phyloP scores from a whole-genome alignment of 2,329 filamentous ascomycete species.

The Diaporthe velutina region DNA sequence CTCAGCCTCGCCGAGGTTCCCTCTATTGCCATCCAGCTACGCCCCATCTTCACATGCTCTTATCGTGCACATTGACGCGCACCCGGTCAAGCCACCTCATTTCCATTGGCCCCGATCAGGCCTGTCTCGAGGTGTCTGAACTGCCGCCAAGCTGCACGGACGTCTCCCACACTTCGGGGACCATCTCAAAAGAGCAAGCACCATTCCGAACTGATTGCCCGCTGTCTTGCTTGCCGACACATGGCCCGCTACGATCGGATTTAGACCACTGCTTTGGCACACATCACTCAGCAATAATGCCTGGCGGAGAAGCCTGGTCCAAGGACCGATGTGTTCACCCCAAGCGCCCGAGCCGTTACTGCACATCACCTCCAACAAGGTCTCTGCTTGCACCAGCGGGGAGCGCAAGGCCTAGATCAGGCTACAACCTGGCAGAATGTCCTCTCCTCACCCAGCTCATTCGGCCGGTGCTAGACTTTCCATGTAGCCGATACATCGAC shows the following conservation, averaged over 20 bases:
- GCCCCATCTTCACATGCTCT: slow-evolving; percentile 12
- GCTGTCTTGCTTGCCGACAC: background rate
- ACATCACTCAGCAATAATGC: slow-evolving; percentile 1
- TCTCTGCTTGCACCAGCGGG: slow-evolving; percentile 20
- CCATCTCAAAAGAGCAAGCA: slow-evolving; percentile 28
- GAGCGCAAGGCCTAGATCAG: background rate
- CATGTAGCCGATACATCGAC: background rate
- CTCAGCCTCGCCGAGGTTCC: slow-evolving; percentile 10
- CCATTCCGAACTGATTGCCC: background rate
- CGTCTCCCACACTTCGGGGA: slow-evolving; percentile 22
- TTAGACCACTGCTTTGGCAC: background rate
- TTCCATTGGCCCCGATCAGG: slow-evolving; percentile 29
- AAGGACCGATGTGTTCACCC: background rate
- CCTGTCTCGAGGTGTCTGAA: background rate
- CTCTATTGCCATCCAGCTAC: background rate
- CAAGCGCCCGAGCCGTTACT: slow-evolving; percentile 3
- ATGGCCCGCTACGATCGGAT: background rate
- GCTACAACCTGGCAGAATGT: background rate
- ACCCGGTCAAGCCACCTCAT: slow-evolving; percentile 2
- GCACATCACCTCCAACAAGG: slow-evolving; percentile 6
- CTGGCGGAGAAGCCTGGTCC: background rate
- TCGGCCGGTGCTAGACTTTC: background rate
- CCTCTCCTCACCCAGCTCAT: background rate
- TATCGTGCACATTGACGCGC: background rate
- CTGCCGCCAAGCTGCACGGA: background rate